A percentile compares a stretch with the other conserved stretches of the same genome.
Evolutionary conservation across 257 asterid species (phyloP).

Genomic region (Fraxinus excelsior): DNA sequence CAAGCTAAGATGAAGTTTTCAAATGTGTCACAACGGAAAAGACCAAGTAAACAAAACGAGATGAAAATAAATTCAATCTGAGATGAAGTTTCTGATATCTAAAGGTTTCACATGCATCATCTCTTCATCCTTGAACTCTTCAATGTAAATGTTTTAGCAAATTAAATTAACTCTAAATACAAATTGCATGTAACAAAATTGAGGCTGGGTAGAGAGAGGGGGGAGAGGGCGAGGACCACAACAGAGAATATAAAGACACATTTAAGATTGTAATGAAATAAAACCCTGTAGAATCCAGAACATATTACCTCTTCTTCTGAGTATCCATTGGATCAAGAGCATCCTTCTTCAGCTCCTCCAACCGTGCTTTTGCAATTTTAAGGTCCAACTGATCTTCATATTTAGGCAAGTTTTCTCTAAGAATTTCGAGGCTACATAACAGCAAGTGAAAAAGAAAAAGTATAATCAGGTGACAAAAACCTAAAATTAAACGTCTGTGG

Average conservation of each 20-base stretch:
- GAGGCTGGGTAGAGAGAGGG: not conserved
- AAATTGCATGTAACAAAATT: not conserved
- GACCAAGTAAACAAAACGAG: too few relatives aligned
- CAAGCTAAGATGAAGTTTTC: too few relatives aligned
- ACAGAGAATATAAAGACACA: not conserved
- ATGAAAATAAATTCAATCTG: too few relatives aligned
- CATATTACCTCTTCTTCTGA: constrained; percentile 46
- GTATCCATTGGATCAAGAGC: too few relatives aligned
- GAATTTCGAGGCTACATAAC: too few relatives aligned
- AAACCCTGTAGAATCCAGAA: not conserved
- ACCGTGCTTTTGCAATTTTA: too few relatives aligned
- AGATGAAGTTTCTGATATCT: constrained; percentile 82
- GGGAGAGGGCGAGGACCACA: not conserved
- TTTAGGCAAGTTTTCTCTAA: too few relatives aligned
- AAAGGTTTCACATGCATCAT: constrained; percentile 74
- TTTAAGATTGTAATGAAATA: not conserved
- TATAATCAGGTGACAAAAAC: not conserved
- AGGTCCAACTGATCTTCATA: too few relatives aligned
- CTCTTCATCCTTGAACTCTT: constrained; percentile 76
- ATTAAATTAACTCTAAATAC: not conserved
- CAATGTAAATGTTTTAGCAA: constrained; percentile 46
- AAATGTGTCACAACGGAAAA: too few relatives aligned
- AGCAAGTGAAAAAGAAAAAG: too few relatives aligned
- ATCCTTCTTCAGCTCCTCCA: too few relatives aligned
- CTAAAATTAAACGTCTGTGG: too few relatives aligned